Conservation (phyloP, 495 filamentous ascomycete species). For the Darksidea phi region DNA sequence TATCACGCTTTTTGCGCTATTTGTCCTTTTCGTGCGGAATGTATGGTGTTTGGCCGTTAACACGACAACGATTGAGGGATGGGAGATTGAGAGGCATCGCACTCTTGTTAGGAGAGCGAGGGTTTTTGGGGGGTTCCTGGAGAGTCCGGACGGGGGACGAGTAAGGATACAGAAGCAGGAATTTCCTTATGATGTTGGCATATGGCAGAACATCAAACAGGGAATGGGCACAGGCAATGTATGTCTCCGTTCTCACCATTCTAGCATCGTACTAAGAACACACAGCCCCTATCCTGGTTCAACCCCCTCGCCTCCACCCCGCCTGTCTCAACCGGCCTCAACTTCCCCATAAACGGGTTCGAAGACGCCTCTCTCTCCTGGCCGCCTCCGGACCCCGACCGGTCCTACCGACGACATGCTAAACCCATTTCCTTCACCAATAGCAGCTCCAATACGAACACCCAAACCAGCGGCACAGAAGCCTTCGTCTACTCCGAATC, state of each 20-base stretch:
- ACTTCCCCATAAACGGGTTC: constrained; percentile 81
- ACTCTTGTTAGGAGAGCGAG: constrained; percentile 63
- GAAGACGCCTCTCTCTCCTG: constrained; percentile 68
- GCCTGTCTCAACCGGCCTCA: constrained; percentile 58
- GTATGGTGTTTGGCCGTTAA: constrained; percentile 60
- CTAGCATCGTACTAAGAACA: too few species aligned
- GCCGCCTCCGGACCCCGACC: constrained; percentile 91
- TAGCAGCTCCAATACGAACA: too few species aligned
- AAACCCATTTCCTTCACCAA: constrained; percentile 2
- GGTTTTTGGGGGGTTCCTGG: constrained; percentile 57
- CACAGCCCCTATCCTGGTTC: constrained; percentile 60
- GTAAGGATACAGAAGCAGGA: constrained; percentile 65
- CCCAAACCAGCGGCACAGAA: neutral
- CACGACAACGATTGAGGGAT: constrained; percentile 84
- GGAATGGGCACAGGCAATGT: constrained; percentile 68
- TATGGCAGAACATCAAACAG: constrained; percentile 73
- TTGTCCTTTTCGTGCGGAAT: constrained; percentile 62
- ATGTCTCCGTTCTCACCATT: too few species aligned
- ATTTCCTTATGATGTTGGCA: constrained; percentile 89
- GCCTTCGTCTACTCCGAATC: constrained; percentile 23
- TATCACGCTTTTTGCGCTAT: constrained; percentile 63
- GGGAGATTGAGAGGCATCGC: constrained; percentile 88
- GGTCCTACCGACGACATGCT: constrained; percentile 52
- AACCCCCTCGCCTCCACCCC: constrained; percentile 61
- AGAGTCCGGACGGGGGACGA: constrained; percentile 59